Evolutionary conservation across 208 protist species (phyloP).

Genomic region (Acanthamoeba comandoni): DNA sequence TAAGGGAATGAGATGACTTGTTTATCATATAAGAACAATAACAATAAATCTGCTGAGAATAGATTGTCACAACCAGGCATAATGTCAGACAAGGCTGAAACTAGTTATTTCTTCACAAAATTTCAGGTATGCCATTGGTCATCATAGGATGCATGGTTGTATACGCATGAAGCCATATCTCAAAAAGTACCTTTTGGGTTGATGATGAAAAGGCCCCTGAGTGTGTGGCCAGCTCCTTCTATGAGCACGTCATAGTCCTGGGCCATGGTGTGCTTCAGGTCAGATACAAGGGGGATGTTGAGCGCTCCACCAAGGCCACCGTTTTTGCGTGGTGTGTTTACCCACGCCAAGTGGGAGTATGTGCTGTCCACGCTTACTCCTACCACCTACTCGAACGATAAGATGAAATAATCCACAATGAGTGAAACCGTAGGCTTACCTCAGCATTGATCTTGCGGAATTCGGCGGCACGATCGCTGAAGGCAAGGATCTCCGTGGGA

Average conservation of each 20-base stretch:
- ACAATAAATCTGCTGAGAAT: too few relatives aligned
- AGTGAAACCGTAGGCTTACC: neutral
- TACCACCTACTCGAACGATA: constrained; percentile 56
- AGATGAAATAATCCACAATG: neutral
- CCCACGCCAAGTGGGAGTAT: constrained; percentile 91
- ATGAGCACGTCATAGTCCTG: constrained; percentile 94
- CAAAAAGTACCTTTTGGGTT: constrained; percentile 92
- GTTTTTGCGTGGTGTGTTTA: constrained; percentile 93
- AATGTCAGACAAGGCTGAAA: too few relatives aligned
- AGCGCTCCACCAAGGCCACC: constrained; percentile 95
- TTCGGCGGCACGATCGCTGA: constrained; percentile 93
- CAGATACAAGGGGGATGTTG: constrained; percentile 95
- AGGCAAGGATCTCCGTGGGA: constrained; percentile 96
- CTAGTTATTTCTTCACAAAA: too few relatives aligned
- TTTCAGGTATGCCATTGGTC: too few relatives aligned
- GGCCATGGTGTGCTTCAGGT: constrained; percentile 94
- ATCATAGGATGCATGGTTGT: too few relatives aligned
- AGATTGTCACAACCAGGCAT: too few relatives aligned
- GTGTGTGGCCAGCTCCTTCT: constrained; percentile 90
- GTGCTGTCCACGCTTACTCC: constrained; percentile 73
- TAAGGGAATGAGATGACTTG: too few relatives aligned
- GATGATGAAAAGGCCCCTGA: constrained; percentile 96
- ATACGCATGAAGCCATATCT: too few relatives aligned
- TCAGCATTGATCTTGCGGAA: constrained; percentile 93
- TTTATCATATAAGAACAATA: too few relatives aligned